A percentile compares a stretch with the other conserved stretches of the same genome.
Evolutionary conservation across 352 stramenopile species (phyloP).

Genomic region (Phytophthora kernoviae): DNA sequence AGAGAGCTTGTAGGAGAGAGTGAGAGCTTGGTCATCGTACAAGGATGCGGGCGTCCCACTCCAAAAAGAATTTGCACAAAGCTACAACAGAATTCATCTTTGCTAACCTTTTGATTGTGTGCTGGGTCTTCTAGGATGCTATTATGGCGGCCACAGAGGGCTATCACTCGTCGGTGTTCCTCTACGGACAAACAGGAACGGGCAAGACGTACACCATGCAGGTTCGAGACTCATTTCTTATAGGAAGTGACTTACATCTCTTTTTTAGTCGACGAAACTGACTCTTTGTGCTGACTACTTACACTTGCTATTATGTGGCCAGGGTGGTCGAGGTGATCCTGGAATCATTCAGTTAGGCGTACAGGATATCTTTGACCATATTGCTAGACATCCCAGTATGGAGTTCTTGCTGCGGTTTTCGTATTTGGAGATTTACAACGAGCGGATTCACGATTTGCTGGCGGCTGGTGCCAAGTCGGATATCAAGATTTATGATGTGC

Average conservation of each 20-base stretch:
- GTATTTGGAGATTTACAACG: conserved; percentile 99
- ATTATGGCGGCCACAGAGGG: conserved; percentile 76
- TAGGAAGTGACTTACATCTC: neutral
- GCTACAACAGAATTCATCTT: conserved; percentile 6
- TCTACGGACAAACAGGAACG: conserved; percentile 93
- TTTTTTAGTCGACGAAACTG: conserved; percentile 22
- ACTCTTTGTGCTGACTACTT: conserved; percentile 31
- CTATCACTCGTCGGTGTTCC: conserved; percentile 89
- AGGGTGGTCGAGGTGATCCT: conserved; percentile 53
- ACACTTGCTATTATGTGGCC: conserved; percentile 8
- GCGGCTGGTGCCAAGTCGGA: conserved; percentile 62
- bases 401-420: conserved; percentile 88
- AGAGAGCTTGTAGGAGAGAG: too few species aligned
- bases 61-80: conserved; percentile 16
- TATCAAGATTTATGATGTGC: conserved; percentile 80
- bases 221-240: conserved; percentile 28
- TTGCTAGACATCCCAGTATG: conserved; percentile 56
- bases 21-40: conserved; percentile 10
- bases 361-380: conserved; percentile 87
- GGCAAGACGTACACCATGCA: conserved; percentile 88
- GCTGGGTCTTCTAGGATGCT: conserved; percentile 42
- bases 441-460: conserved; percentile 97
- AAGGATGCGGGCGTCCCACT: conserved; percentile 30
- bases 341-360: conserved; percentile 89
- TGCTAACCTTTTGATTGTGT: conserved; percentile 1